Conservation (phyloP, 1,284 basidiomycete species). For the Trametes versicolor region DNA sequence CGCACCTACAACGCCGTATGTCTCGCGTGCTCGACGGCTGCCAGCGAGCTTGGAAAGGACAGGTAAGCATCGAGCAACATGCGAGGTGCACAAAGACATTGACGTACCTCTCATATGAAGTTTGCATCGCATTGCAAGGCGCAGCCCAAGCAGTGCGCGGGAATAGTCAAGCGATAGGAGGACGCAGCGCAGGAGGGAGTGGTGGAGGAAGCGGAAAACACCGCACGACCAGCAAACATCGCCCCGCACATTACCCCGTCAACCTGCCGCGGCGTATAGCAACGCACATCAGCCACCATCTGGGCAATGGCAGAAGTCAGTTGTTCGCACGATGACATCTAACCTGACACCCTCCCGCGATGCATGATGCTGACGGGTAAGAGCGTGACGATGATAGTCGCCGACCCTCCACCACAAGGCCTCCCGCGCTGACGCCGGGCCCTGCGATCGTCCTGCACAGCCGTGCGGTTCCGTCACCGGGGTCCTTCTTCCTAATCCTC, state of each 20-base stretch:
- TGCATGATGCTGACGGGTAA: slow-evolving; percentile 17
- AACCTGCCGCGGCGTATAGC: slow-evolving; percentile 24
- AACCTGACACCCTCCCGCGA: slow-evolving; percentile 21
- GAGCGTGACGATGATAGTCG: neutral
- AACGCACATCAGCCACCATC: slow-evolving; percentile 26
- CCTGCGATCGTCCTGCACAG: slow-evolving; percentile 27
- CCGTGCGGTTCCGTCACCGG: slow-evolving; percentile 22
- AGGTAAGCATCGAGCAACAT: too few species aligned
- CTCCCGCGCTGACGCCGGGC: slow-evolving; percentile 9
- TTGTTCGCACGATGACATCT: slow-evolving; percentile 25
- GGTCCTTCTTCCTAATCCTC: slow-evolving; percentile 18
- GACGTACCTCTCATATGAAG: too few species aligned
- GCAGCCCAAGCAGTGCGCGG: too few species aligned
- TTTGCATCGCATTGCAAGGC: too few species aligned
- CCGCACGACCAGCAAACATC: slow-evolving; percentile 17
- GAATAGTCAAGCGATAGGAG: too few species aligned
- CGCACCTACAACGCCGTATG: too few species aligned
- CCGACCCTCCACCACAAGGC: slow-evolving; percentile 16
- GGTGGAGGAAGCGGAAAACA: slow-evolving; percentile 19
- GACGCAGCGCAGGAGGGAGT: slow-evolving; percentile 23
- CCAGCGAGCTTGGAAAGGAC: too few species aligned
- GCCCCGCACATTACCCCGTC: slow-evolving; percentile 24
- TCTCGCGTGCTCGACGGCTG: too few species aligned
- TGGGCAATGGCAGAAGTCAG: slow-evolving; percentile 21
- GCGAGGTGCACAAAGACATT: too few species aligned